Percentiles rank a stretch among this genome's conserved stretches.
phyloP scores from a whole-genome alignment of 202 grass and related monocot species.

The Digitaria exilis region DNA sequence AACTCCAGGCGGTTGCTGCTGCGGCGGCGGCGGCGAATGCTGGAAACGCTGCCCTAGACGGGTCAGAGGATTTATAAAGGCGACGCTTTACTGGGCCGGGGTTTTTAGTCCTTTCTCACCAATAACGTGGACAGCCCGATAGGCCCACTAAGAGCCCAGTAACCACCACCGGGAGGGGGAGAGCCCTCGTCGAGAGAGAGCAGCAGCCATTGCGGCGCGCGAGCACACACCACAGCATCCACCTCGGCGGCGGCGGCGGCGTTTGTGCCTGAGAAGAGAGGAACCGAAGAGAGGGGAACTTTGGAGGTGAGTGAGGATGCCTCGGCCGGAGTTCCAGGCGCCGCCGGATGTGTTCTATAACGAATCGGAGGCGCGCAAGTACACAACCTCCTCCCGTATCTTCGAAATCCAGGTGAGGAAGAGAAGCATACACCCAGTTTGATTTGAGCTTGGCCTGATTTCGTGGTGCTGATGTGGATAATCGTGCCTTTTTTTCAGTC shows the following conservation, averaged over 20 bases:
- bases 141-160: neutral
- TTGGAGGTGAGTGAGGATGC: slow-evolving; percentile 46
- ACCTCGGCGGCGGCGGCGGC: slow-evolving; percentile 1
- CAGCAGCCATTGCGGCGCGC: slow-evolving; percentile 20
- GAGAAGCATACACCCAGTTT: neutral
- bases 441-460: neutral
- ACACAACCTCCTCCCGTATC: slow-evolving; percentile 97
- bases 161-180: too few relatives aligned
- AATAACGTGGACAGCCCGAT: neutral
- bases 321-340: slow-evolving; percentile 87
- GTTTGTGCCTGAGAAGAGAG: slow-evolving; percentile 2
- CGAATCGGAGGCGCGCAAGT: slow-evolving; percentile 88
- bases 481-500: slow-evolving; percentile 38
- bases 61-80: slow-evolving; percentile 32
- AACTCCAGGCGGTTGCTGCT: neutral
- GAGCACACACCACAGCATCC: neutral
- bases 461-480: neutral
- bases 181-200: slow-evolving; percentile 5
- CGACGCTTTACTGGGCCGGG: neutral
- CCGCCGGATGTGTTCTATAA: slow-evolving; percentile 99
- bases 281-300: neutral
- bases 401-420: slow-evolving; percentile 86
- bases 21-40: neutral
- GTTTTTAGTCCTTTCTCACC: neutral
- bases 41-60: neutral